Evolutionary conservation across 352 stramenopile genomes (phyloP), one percentile per base, ranked within the genome.

Genomic region (Phytophthora sp.): DNA sequence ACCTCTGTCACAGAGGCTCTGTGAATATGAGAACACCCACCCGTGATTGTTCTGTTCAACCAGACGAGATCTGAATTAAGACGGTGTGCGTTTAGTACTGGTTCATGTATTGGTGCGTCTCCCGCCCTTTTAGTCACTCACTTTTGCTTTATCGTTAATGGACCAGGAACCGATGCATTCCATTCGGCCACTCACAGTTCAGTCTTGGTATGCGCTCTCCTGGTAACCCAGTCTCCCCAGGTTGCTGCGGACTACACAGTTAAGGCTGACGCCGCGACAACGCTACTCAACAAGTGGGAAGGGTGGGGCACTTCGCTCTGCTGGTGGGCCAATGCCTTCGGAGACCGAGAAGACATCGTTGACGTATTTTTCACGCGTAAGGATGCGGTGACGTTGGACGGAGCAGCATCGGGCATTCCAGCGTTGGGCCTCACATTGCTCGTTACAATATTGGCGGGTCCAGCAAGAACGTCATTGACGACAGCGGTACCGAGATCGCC

Each of bases 311-410:
- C 78, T 9, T 88, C 80, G 45, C 76, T 89, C 39, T 80, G 68
- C 52, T 89, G 78, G 80, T 89, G 79, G 72, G 76, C 80, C 29
- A 89, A 89, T 42, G 78, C 73, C 13, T 86, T 89, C 39, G 80
- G 76, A 27, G 57, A 80, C 18, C 80, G 78, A 26, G 62, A 74
- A 8, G 78, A 89, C 20, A 49, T 89, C 18, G 80, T 76, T 27
- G 80, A 89, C 41, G 50, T 74, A 41, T 58, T 89, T 16, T 89
- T 86, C 66, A 83, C 80, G 16, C 65, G 57, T 26, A 79, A 81
- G 20, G 60, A 64, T 11, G 62, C 65, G 2, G 76, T 89, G 12
- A 68, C 55, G 1, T 35, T 88, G 31, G 31, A 59, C 1, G 52
- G 65, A 16, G 55, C 53, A 24, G 21, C 55, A 20, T 61, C 63